Base-by-base conservation (phyloP, 495 filamentous ascomycete genomes). In the Aspergillus indologenus region DNA sequence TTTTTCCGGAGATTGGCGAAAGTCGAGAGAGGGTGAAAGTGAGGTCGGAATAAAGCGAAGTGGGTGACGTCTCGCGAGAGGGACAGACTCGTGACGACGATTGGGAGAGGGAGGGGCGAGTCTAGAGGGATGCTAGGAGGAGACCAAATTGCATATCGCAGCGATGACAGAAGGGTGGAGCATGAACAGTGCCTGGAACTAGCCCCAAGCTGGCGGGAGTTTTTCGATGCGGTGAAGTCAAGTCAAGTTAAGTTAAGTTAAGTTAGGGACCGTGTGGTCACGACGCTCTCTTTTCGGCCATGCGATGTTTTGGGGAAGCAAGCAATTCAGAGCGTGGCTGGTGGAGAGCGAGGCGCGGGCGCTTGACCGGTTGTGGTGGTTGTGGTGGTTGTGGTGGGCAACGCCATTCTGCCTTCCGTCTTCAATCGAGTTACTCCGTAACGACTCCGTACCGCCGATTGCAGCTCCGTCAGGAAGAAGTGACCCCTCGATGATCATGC, bases 341-440 rank as follows among this genome's bases (percentile, higher is more conserved):
- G 65, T 63, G 63, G 61, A 60, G 53, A 40, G 58, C 18, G 26
- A 9, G 57, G 58, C 52, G 58, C 65, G 57, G 61, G 54, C 61
- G 60, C 61, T 63, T 62, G 57, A 57, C 61, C 44, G 52, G 68
- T 70, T 65, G 65, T 68, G 68, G 68, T 66, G 68, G 68, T n/a
- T n/a, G n/a, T n/a, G n/a, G n/a, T n/a, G 52, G 68, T 70, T 65
- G 65, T 68, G 68, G 68, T 66, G 68, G 68, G 68, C 68, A 70
- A 70, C 67, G 64, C 60, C 57, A 60, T 61, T 56, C 48, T 40
- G 42, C 49, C 42, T 23, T 50, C 26, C 42, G 48, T 29, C 4
- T 5, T 17, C 11, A 26, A 22, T 14, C 7, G 18, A 14, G 18
- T 17, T 26, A 43, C 46, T 29, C 22, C 1, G n/a, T 45, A 19